Evolutionary conservation across 2,329 filamentous ascomycete genomes (phyloP), one percentile per base, ranked within the genome.

Genomic region (Penicillium sp.): DNA sequence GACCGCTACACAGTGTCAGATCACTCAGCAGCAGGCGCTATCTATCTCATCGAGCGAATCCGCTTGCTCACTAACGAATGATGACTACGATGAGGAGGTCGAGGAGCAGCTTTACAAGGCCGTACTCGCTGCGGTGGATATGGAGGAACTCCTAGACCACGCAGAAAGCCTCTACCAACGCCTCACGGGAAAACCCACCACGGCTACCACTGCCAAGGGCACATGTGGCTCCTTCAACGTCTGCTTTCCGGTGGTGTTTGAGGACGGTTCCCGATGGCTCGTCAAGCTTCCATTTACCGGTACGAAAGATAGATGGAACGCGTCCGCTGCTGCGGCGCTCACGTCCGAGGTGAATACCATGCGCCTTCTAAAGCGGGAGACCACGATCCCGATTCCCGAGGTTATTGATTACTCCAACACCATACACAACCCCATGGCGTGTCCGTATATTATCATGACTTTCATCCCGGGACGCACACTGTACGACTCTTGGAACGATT

Each of bases 381-480:
- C 72, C 8, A 69, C 67, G 1, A 70, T 76, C 46, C 73, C 70
- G 23, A 19, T 76, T 3, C 73, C 75, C n/a, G 59, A 71, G 3
- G 69, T 74, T 47, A 64, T 70, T 11, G 69, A 69, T 29, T 76
- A 73, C 60, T 67, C 65, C 7, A 51, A 65, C 3, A 70, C 70
- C 62, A 74, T 26, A 30, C 54, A 30, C 67, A 47, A 46, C 38
- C 5, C 7, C 15, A 15, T 55, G 5, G 3, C 21, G 1, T 55
- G 52, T 15, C 52, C 52, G 2, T 46, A 46, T 7, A 55, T 31
- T 17, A 30, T 55, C 7, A 55, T 47, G 41, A 46, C 13, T 7
- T 46, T 31, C 15, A 8, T 46, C n/a, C 3, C 5, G n/a, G 52
- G 38, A 31, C 7, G 8, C 3, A 23, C 52, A 9, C 19, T 55